A percentile compares a stretch with the other conserved stretches of the same genome.
phyloP scores from a whole-genome alignment of 768 basidiomycete species.

The Kwoniella sp. region DNA sequence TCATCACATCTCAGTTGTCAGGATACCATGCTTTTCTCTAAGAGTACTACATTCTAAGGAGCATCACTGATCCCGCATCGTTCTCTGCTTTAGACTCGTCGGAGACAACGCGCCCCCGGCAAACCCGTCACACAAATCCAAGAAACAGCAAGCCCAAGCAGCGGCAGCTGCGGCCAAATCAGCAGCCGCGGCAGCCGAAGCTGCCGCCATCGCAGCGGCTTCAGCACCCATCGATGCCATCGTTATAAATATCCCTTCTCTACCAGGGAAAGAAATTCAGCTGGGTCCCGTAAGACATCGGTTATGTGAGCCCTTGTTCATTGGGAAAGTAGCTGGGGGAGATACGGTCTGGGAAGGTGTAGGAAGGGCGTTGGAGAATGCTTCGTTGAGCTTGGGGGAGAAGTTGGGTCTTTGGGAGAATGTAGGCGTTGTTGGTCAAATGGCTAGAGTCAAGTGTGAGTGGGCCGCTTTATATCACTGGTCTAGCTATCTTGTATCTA shows the following conservation, averaged over 20 bases:
- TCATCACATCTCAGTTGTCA: not conserved
- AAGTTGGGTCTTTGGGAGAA: conserved; percentile 46
- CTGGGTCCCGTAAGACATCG: conserved; percentile 51
- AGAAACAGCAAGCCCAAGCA: conserved; percentile 36
- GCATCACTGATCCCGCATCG: not conserved
- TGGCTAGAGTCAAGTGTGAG: conserved; percentile 53
- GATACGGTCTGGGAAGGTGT: conserved; percentile 53
- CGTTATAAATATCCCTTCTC: conserved; percentile 38
- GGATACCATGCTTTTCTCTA: no score
- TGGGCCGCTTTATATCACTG: no score
- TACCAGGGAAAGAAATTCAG: conserved; percentile 40
- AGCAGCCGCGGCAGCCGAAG: conserved; percentile 40
- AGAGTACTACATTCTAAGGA: not conserved
- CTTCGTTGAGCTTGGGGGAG: conserved; percentile 37
- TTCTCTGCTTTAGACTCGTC: conserved; percentile 31
- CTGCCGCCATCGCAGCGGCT: conserved; percentile 39
- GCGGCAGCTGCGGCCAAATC: conserved; percentile 42
- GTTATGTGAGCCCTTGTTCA: conserved; percentile 50
- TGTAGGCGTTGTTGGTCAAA: conserved; percentile 49
- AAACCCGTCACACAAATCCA: conserved; percentile 42
- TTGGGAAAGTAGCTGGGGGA: conserved; percentile 31
- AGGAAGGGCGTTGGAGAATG: conserved; percentile 41
- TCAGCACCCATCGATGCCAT: conserved; percentile 41
- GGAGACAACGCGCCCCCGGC: conserved; percentile 36
- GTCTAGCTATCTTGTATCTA: not conserved